Base-by-base conservation (phyloP, 108 stramenopile genomes). In the Epipyxis sp. region DNA sequence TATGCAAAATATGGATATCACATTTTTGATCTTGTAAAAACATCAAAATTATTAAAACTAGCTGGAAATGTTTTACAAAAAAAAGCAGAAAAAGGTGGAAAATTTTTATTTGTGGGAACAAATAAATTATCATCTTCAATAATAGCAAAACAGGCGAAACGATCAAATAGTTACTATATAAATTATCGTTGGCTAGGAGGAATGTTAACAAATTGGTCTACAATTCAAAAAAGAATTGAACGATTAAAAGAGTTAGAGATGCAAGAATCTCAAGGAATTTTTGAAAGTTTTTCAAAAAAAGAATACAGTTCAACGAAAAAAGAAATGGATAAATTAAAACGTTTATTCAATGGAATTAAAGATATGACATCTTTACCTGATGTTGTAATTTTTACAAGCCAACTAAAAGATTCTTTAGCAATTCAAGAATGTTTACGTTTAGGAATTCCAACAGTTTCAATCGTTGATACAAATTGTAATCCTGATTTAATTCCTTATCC, bases 141-240 rank as follows among this genome's bases (percentile, higher is more conserved):
- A 32, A 25, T 65, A 32, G 61, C 3, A 65, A 65, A 65, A 65
- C 25, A 65, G 3, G 61, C 61, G 34, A 3, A 13, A 13, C 3
- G 25, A 35, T 35, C 61, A 65, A 65, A 65, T 37, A 13, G 3
- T 3, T 65, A 32, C 34, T 65, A 65, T 65, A 65, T 65, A 6
- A 65, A 65, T 65, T 65, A 65, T 65, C 27, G 61, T 6, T 65
- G 61, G 61, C 61, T 65, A 6, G 61, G 61, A 32, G 61, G 61
- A 29, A 65, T 65, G 61, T 37, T 65, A 65, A 65, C 61, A 65
- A 65, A 65, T 65, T 65, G 61, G 61, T 25, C 61, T 37, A 65
- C 61, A 13, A 25, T 65, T 65, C 61, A 65, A 65, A 65, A 65
- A 65, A 65, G 25, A 65, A 65, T 65, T 65, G 61, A 65, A 65